Percentiles rank a stretch among this genome's conserved stretches.
Evolutionary conservation across 805 yeast genomes (phyloP).

Genomic region (Suhomyces sp.): DNA sequence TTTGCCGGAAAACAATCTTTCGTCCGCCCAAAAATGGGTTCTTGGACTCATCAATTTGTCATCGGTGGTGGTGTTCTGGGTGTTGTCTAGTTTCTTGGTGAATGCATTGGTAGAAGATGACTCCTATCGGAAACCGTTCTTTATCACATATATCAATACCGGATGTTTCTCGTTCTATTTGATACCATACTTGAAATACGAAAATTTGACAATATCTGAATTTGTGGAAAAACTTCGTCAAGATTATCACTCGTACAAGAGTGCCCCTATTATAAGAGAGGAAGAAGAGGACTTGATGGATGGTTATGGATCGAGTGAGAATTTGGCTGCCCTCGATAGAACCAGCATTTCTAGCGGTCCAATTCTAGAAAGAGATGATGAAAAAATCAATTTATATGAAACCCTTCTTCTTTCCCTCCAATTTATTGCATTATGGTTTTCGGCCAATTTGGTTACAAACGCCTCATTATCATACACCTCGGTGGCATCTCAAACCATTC

Average conservation of each 20-base stretch:
- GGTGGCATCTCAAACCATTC: slow-evolving; percentile 91
- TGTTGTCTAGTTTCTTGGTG: slow-evolving; percentile 80
- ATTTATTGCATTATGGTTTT: slow-evolving; percentile 86
- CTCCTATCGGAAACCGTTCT: slow-evolving; percentile 81
- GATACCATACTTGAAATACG: slow-evolving; percentile 51
- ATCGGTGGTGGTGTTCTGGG: slow-evolving; percentile 87
- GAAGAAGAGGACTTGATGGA: slow-evolving; percentile 26
- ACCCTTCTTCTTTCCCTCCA: slow-evolving; percentile 75
- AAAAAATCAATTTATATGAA: slow-evolving; percentile 48
- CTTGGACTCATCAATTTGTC: slow-evolving; percentile 72
- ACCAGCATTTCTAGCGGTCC: slow-evolving; percentile 3
- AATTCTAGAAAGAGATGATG: slow-evolving; percentile 8
- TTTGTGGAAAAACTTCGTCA: slow-evolving; percentile 22
- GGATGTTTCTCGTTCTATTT: slow-evolving; percentile 79
- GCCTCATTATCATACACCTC: slow-evolving; percentile 85
- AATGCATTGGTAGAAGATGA: slow-evolving; percentile 71
- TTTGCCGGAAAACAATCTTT: slow-evolving; percentile 22
- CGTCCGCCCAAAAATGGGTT: slow-evolving; percentile 57
- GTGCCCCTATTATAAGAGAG: slow-evolving; percentile 4
- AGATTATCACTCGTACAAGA: slow-evolving; percentile 21
- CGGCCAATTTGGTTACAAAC: slow-evolving; percentile 86
- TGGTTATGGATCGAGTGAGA: slow-evolving; percentile 24
- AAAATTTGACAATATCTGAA: slow-evolving; percentile 20
- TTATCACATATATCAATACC: slow-evolving; percentile 90
- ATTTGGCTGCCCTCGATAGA: slow-evolving; percentile 14